Percentiles rank a stretch among this genome's conserved stretches.
Conservation (phyloP, 2,329 filamentous ascomycete genomes). For the Pestalotiopsis fici region DNA sequence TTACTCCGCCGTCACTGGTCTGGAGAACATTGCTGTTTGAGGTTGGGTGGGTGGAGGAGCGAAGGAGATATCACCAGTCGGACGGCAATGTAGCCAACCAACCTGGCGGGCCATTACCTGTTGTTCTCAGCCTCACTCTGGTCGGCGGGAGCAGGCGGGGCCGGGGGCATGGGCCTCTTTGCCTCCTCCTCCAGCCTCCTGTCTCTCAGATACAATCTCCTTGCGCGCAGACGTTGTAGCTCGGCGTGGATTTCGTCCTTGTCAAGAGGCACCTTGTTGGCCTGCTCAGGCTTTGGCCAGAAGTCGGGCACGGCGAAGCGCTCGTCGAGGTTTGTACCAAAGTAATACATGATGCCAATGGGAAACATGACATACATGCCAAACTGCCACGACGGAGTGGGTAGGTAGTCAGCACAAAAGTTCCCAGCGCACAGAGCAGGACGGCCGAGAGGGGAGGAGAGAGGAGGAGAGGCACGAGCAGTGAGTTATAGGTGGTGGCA, state of each 20-base stretch:
- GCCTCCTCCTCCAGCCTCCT: slow-evolving; percentile 45
- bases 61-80: too few relatives aligned
- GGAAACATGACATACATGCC: slow-evolving; percentile 99
- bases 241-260: slow-evolving; percentile 82
- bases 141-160: not conserved
- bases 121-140: not conserved
- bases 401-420: not conserved
- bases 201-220: slow-evolving; percentile 77
- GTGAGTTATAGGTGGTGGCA: slow-evolving; percentile 5
- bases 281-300: slow-evolving; percentile 84
- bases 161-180: slow-evolving; percentile 19
- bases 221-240: slow-evolving; percentile 68
- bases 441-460: not conserved
- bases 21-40: too few relatives aligned
- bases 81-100: too few relatives aligned
- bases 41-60: too few relatives aligned
- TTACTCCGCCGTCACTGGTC: too few relatives aligned
- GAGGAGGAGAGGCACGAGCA: not conserved
- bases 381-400: slow-evolving; percentile 64
- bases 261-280: slow-evolving; percentile 75
- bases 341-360: slow-evolving; percentile 99
- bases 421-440: not conserved
- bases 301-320: slow-evolving; percentile 88
- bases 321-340: slow-evolving; percentile 94
- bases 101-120: not conserved